These are phyloP conservation scores for Schizosaccharomyces lindneri DNA, from an alignment of 805 yeast genomes.

Conservation along the genomic window DNA sequence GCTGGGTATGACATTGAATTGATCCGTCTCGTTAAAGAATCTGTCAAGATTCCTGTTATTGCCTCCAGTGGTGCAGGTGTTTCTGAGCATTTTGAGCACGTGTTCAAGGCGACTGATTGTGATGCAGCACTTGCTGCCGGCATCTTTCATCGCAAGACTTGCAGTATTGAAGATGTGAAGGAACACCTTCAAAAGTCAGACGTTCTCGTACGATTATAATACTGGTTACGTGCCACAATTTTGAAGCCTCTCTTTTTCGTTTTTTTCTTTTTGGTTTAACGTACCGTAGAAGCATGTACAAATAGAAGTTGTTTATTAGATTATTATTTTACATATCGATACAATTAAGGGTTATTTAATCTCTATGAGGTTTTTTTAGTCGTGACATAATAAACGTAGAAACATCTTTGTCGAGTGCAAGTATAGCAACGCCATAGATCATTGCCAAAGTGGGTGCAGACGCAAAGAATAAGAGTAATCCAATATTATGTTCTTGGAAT, in stretches of 20 bases:
- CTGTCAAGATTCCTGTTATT: conserved; percentile 74
- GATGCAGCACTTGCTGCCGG: conserved; percentile 99
- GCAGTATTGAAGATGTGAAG: conserved; percentile 67
- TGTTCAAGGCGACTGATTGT: conserved; percentile 51
- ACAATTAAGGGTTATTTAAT: neutral
- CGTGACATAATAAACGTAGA: neutral
- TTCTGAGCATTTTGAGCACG: conserved; percentile 77
- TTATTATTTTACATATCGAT: neutral
- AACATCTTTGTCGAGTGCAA: neutral
- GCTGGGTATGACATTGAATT: conserved; percentile 82
- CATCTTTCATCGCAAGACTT: conserved; percentile 89
- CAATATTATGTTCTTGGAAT: neutral
- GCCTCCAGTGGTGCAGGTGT: conserved; percentile 96
- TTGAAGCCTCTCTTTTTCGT: neutral
- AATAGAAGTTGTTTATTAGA: neutral
- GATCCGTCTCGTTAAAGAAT: conserved; percentile 46
- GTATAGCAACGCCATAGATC: neutral
- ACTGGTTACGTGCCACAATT: neutral
- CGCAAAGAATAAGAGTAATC: neutral
- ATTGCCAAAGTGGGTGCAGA: neutral
- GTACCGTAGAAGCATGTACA: neutral
- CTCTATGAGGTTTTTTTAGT: neutral
- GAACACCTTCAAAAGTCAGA: conserved; percentile 31
- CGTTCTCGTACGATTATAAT: conserved; percentile 35
- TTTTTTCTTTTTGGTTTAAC: neutral